Evolutionary conservation across 225 moss, liverwort and hornwort genomes (phyloP), one percentile per base, ranked within the genome.

Genomic region (Lunularia cruciata): DNA sequence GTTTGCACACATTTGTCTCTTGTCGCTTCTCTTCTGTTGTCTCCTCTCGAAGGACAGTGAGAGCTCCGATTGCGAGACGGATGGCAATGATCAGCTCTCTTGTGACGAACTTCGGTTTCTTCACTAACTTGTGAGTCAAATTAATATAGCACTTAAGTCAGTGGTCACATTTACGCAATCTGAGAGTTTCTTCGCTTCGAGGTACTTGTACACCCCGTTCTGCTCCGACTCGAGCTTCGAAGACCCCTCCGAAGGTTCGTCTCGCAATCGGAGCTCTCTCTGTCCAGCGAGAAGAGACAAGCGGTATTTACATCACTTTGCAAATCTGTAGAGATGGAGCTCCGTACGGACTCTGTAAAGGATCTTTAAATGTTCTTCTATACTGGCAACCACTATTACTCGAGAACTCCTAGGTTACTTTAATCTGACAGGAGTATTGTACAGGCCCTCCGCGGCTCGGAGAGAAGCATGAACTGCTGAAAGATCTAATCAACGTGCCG

Each of bases 221-320:
- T n/a, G n/a, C n/a, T n/a, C n/a, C n/a, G n/a, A n/a, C n/a, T n/a
- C 61, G 4, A 20, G 16, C 22, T 63, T 52, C 16, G 72, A 71
- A 60, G 10, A 43, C 47, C 60, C 10, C 34, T 72, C 1, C 72
- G 61, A 2, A 61, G 61, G 8, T 72, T 61, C 19, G 46, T 72
- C 15, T 47, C 60, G 1, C 22, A 37, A 22, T 0, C 33, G 0
- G 27, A 67, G 33, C 9, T 11, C 16, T 11, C 2, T 9, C 15
- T 32, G 14, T 35, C 49, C 28, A 35, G 20, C 4, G 34, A 52
- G 10, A 6, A n/a, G 20, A 52, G 52, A 35, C 48, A 36, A n/a
- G 15, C 13, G 12, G 11, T 27, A 2, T 18, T 52, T 15, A 6
- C 2, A 32, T 8, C 49, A 13, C 72, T 72, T 23, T 52, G 33